These are phyloP conservation scores for Thermothielavioides terrestris DNA, from an alignment of 495 filamentous ascomycete species.

Conservation along the genomic window DNA sequence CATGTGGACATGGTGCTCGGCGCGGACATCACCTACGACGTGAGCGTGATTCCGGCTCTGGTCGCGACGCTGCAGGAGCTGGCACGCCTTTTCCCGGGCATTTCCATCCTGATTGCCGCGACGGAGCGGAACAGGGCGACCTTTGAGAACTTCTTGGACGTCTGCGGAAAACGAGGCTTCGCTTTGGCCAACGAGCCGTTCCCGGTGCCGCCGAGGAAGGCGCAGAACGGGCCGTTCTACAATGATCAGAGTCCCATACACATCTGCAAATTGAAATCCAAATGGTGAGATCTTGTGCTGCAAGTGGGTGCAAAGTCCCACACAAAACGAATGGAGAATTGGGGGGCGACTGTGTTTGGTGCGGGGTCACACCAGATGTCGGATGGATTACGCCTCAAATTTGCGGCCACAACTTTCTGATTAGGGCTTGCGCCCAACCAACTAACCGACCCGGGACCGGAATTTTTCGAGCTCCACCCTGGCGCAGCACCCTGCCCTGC, in stretches of 20 bases:
- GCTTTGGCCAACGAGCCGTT: conserved; percentile 28
- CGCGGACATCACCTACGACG: conserved; percentile 47
- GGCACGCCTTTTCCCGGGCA: conserved; percentile 25
- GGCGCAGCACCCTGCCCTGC: conserved; percentile 17
- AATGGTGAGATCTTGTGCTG: not conserved
- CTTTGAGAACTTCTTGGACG: conserved; percentile 33
- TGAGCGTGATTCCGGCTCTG: conserved; percentile 34
- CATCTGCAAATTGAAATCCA: conserved; percentile 32
- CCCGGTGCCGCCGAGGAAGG: conserved; percentile 21
- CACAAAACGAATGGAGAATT: too few relatives aligned
- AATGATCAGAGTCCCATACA: conserved; percentile 34
- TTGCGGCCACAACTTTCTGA: conserved; percentile 9
- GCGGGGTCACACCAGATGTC: not conserved
- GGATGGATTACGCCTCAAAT: conserved; percentile 11
- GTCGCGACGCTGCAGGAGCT: conserved; percentile 40
- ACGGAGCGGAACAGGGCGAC: conserved; percentile 42
- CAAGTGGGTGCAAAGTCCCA: too few relatives aligned
- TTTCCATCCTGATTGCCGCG: conserved; percentile 37
- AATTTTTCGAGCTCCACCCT: conserved; percentile 25
- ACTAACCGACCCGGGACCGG: conserved; percentile 15
- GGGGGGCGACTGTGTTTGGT: too few relatives aligned
- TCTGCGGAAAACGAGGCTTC: conserved; percentile 27
- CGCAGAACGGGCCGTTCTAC: conserved; percentile 45
- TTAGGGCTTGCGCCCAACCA: conserved; percentile 29
- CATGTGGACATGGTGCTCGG: conserved; percentile 41